phyloP scores from a whole-genome alignment of 2,329 filamentous ascomycete species.

The Curvularia hawaiiensis region DNA sequence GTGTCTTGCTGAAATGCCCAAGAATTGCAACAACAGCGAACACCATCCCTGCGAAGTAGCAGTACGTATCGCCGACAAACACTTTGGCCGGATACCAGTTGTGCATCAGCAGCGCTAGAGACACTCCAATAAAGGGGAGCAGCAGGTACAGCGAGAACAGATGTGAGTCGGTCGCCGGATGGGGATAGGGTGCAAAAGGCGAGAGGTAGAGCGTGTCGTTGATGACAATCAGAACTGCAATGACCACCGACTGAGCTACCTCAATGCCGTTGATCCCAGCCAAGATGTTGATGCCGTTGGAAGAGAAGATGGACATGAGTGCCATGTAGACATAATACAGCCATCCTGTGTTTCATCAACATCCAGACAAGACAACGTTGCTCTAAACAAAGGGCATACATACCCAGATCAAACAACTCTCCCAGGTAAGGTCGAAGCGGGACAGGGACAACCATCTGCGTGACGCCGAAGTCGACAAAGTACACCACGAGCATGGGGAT shows the following conservation, averaged over 20 bases:
- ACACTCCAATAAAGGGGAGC: constrained; percentile 92
- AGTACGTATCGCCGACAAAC: constrained; percentile 98
- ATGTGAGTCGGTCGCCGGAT: constrained; percentile 94
- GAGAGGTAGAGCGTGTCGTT: constrained; percentile 89
- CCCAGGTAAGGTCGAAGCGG: constrained; percentile 85
- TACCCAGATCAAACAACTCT: constrained; percentile 77
- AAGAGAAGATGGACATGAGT: constrained; percentile 93
- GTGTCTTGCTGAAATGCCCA: constrained; percentile 97
- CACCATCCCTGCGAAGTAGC: constrained; percentile 99
- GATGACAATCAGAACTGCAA: constrained; percentile 79
- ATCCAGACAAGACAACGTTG: background rate
- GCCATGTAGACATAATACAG: constrained; percentile 97
- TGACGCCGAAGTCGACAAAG: constrained; percentile 98
- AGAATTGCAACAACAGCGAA: constrained; percentile 97
- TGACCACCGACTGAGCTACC: constrained; percentile 89
- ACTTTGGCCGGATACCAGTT: constrained; percentile 97
- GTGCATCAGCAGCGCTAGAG: constrained; percentile 81
- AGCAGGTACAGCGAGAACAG: constrained; percentile 95
- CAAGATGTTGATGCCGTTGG: constrained; percentile 99
- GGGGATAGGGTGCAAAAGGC: constrained; percentile 74
- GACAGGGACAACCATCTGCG: constrained; percentile 88
- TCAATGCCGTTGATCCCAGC: constrained; percentile 99
- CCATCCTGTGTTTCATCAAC: constrained; percentile 46
- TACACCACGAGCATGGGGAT: constrained; percentile 96
- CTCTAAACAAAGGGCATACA: constrained; percentile 25